A percentile compares a stretch with the other conserved stretches of the same genome.
Conservation (phyloP, 352 stramenopile genomes). For the Phytopythium boreale region DNA sequence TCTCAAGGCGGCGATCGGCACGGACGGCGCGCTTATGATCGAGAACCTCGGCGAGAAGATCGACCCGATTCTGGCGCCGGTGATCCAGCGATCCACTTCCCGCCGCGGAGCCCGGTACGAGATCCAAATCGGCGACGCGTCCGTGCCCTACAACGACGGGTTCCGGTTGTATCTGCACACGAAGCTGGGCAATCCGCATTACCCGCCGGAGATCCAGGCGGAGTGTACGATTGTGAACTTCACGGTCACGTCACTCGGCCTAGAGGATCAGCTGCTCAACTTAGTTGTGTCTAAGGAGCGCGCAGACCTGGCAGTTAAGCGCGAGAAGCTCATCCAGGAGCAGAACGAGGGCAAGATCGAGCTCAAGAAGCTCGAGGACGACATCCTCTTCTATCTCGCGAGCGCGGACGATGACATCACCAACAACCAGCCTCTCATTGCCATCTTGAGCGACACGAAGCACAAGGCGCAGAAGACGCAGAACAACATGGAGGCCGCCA, state of each 20-base stretch:
- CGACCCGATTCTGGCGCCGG: constrained; percentile 90
- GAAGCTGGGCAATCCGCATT: constrained; percentile 94
- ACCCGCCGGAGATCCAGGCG: constrained; percentile 93
- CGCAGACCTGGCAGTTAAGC: constrained; percentile 73
- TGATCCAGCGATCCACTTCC: constrained; percentile 94
- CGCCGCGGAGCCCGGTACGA: constrained; percentile 91
- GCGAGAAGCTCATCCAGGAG: constrained; percentile 92
- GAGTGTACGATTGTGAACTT: constrained; percentile 96
- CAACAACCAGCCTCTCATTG: constrained; percentile 96
- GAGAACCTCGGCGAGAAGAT: constrained; percentile 95
- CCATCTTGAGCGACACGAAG: constrained; percentile 95
- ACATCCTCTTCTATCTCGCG: constrained; percentile 94
- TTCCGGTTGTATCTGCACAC: constrained; percentile 94
- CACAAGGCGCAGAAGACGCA: constrained; percentile 90
- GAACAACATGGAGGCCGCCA: constrained; percentile 92
- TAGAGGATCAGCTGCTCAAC: constrained; percentile 93
- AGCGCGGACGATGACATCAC: constrained; percentile 96
- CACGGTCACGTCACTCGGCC: constrained; percentile 89
- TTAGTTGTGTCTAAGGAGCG: constrained; percentile 93
- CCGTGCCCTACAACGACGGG: constrained; percentile 93
- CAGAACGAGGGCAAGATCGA: constrained; percentile 96
- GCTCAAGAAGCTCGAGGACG: constrained; percentile 94
- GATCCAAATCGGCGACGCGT: constrained; percentile 94
- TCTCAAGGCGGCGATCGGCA: constrained; percentile 92
- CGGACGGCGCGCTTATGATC: constrained; percentile 91